phyloP scores from a whole-genome alignment of 1,284 basidiomycete species.

The Boletus nobilissimus region DNA sequence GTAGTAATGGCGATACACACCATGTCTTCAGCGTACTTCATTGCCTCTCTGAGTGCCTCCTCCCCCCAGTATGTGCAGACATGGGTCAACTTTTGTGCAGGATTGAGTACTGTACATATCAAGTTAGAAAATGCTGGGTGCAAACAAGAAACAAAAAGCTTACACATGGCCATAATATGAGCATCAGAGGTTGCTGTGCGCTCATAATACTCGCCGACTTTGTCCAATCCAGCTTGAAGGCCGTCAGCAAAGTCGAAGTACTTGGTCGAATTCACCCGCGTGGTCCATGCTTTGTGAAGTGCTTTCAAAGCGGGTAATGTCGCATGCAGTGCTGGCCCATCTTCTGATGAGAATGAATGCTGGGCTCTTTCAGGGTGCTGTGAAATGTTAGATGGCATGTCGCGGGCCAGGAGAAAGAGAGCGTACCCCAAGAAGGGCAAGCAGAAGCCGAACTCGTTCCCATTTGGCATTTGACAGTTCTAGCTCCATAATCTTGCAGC shows the following conservation, averaged over 20 bases:
- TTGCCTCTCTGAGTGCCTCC: no score
- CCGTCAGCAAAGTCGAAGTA: constrained; percentile 30
- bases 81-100: background rate
- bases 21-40: no score
- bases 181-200: constrained; percentile 12
- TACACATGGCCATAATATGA: constrained; percentile 36
- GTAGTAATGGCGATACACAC: no score
- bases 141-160: background rate
- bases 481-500: background rate
- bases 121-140: no score
- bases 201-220: constrained; percentile 42
- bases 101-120: no score
- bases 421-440: background rate
- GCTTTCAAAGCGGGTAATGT: constrained; percentile 40
- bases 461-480: background rate
- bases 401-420: background rate
- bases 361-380: constrained; percentile 33
- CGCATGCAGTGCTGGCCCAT: constrained; percentile 7
- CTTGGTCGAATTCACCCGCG: constrained; percentile 8
- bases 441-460: background rate
- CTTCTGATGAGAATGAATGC: constrained; percentile 27
- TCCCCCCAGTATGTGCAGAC: background rate
- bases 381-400: background rate
- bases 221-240: constrained; percentile 37
- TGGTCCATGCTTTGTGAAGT: constrained; percentile 40